Percentiles rank a stretch among this genome's conserved stretches.
phyloP scores from a whole-genome alignment of 139 green algal genomes.

The Coccomyxa sp. region DNA sequence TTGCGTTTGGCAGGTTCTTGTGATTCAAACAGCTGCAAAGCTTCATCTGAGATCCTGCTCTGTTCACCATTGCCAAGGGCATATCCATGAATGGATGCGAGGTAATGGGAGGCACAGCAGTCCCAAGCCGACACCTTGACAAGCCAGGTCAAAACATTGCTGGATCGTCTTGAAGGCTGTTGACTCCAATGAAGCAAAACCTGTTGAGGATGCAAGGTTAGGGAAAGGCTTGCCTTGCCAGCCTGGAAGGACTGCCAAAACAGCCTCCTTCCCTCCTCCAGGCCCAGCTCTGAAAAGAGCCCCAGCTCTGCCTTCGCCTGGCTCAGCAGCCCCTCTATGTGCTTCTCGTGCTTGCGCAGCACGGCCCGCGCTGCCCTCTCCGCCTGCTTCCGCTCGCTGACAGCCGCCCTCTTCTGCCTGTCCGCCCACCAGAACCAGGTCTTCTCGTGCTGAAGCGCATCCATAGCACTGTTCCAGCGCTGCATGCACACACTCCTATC shows the following conservation, averaged over 20 bases:
- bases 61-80: too few species aligned
- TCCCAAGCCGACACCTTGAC: background rate
- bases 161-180: background rate
- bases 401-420: background rate
- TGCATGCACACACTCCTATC: too few species aligned
- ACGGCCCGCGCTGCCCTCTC: background rate
- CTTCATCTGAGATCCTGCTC: too few species aligned
- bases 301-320: conserved; percentile 2
- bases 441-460: background rate
- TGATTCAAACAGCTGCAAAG: too few species aligned
- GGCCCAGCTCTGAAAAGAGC: background rate
- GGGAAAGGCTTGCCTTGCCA: background rate
- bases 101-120: too few species aligned
- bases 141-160: background rate
- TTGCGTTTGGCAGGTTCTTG: too few species aligned
- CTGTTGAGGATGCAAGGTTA: background rate
- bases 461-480: background rate
- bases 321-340: background rate
- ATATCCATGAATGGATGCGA: too few species aligned
- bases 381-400: background rate
- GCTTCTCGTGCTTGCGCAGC: background rate
- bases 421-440: background rate
- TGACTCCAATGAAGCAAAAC: background rate
- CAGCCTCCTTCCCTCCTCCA: background rate
- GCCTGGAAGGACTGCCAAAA: conserved; percentile 5